Evolutionary conservation across 257 asterid genomes (phyloP).

Genomic region (Gentiana dahurica): DNA sequence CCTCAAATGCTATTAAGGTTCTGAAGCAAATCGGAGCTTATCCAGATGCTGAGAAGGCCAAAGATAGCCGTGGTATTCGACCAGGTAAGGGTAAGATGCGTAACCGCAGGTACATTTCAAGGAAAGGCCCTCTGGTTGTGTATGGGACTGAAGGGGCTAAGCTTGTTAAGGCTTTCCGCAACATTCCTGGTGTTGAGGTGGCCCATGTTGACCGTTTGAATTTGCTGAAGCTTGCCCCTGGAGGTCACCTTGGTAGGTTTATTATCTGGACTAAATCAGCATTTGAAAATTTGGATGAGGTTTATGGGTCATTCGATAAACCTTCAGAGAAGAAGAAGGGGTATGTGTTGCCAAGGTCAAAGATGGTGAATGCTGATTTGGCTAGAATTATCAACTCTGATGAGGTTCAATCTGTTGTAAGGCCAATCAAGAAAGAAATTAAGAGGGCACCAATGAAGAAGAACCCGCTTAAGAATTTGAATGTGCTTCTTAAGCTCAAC

Average conservation of each 20-base stretch:
- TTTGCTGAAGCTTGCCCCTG: constrained; percentile 61
- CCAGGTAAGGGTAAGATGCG: constrained; percentile 77
- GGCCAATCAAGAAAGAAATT: constrained; percentile 53
- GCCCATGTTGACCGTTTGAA: constrained; percentile 58
- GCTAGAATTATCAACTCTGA: constrained; percentile 78
- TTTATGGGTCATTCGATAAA: constrained; percentile 61
- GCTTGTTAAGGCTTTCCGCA: constrained; percentile 63
- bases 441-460: constrained; percentile 60
- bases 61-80: constrained; percentile 47
- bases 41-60: constrained; percentile 65
- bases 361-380: constrained; percentile 76
- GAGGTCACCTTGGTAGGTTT: constrained; percentile 74
- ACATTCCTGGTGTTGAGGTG: constrained; percentile 60
- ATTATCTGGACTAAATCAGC: constrained; percentile 70
- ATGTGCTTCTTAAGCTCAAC: constrained; percentile 60
- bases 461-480: constrained; percentile 60
- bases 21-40: constrained; percentile 56
- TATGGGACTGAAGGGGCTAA: constrained; percentile 72
- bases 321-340: constrained; percentile 60
- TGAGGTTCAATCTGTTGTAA: constrained; percentile 78
- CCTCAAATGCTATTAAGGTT: constrained; percentile 43
- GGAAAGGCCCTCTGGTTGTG: constrained; percentile 65
- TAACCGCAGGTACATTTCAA: constrained; percentile 52
- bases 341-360: constrained; percentile 48
- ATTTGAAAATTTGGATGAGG: constrained; percentile 57